These are phyloP conservation scores for Syncephalis fuscata DNA, from an alignment of 371 early-diverging fungal genomes.

Conservation along the genomic window DNA sequence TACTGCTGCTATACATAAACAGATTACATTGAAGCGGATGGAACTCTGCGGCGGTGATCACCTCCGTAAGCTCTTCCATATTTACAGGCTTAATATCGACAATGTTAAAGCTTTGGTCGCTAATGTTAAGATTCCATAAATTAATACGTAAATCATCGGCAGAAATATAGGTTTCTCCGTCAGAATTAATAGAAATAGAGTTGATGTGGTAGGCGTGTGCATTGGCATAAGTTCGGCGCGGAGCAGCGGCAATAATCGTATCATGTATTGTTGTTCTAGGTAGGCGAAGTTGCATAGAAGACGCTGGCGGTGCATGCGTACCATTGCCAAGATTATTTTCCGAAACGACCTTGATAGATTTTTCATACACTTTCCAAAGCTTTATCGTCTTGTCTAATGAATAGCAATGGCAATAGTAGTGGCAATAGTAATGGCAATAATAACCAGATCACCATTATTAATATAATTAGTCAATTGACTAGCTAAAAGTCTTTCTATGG, in stretches of 20 bases:
- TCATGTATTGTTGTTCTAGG: constrained; percentile 87
- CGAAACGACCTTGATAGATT: constrained; percentile 79
- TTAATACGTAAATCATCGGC: constrained; percentile 98
- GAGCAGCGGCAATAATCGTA: constrained; percentile 86
- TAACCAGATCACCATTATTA: too few species aligned
- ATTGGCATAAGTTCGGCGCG: constrained; percentile 89
- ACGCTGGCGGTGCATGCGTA: constrained; percentile 8
- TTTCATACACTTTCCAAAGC: constrained; percentile 97
- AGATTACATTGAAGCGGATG: constrained; percentile 89
- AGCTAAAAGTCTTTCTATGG: too few species aligned
- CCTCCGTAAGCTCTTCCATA: constrained; percentile 98
- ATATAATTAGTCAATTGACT: too few species aligned
- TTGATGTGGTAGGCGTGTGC: constrained; percentile 99
- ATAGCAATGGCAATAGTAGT: too few species aligned
- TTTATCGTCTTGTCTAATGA: constrained; percentile 92
- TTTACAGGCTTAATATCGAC: constrained; percentile 99
- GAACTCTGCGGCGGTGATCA: constrained; percentile 98
- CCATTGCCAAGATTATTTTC: constrained; percentile 67
- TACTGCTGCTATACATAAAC: constrained; percentile 97
- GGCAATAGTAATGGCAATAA: too few species aligned
- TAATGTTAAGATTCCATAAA: constrained; percentile 92
- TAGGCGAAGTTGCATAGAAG: constrained; percentile 24
- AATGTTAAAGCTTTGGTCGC: constrained; percentile 96
- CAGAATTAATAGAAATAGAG: constrained; percentile 95
- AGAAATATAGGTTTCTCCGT: constrained; percentile 91